These are phyloP conservation scores for Corylus americana DNA, from an alignment of 306 rosid species.

Conservation along the genomic window DNA sequence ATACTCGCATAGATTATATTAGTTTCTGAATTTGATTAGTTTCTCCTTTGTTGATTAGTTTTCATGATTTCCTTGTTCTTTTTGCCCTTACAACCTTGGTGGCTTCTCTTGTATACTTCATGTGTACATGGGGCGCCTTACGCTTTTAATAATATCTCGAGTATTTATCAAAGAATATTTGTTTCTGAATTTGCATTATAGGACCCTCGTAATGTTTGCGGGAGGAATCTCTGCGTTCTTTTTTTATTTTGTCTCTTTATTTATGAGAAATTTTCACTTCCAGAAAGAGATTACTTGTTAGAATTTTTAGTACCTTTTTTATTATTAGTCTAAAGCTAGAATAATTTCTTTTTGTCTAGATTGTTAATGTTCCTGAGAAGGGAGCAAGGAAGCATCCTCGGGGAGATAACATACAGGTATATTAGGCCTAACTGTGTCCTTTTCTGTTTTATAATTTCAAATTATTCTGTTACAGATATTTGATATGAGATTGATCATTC, in stretches of 20 bases:
- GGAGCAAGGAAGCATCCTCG: constrained; percentile 95
- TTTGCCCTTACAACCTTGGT: too few relatives aligned
- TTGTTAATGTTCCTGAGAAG: constrained; percentile 98
- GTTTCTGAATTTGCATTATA: neutral
- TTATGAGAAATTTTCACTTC: neutral
- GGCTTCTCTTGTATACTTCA: too few relatives aligned
- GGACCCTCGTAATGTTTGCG: neutral
- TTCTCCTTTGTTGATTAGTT: too few relatives aligned
- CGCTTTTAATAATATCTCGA: too few relatives aligned
- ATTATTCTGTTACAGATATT: constrained; percentile 1
- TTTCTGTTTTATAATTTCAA: constrained; percentile 1
- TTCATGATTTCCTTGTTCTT: too few relatives aligned
- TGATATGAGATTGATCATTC: neutral
- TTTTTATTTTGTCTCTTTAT: constrained; percentile 1
- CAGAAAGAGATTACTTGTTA: constrained; percentile 5
- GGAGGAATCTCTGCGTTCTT: neutral
- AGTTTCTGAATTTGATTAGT: neutral
- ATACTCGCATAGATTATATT: neutral
- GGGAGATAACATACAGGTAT: constrained; percentile 96
- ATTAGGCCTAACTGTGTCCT: constrained; percentile 4
- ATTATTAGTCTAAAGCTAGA: constrained; percentile 33
- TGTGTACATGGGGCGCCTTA: too few relatives aligned
- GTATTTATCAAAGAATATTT: neutral
- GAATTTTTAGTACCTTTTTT: constrained; percentile 21
- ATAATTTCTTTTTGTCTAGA: constrained; percentile 60